These are phyloP conservation scores for Nematodospora valgi DNA, from an alignment of 805 yeast genomes.

Conservation along the genomic window DNA sequence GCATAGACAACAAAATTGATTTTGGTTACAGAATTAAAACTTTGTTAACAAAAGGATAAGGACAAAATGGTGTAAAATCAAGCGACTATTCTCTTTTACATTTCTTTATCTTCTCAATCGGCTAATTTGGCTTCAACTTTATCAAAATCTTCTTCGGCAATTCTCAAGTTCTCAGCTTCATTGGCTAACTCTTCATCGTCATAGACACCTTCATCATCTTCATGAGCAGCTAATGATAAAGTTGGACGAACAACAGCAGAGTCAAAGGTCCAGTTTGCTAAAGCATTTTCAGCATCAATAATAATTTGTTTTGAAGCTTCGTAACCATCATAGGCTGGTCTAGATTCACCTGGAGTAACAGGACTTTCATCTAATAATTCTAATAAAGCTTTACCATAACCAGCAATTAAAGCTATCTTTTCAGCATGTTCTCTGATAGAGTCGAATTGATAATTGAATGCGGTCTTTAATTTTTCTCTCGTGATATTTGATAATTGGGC, in stretches of 20 bases:
- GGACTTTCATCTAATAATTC: constrained; percentile 96
- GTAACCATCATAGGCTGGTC: constrained; percentile 97
- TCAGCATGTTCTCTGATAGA: constrained; percentile 93
- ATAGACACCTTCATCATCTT: constrained; percentile 30
- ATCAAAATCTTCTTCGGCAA: constrained; percentile 54
- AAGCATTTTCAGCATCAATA: constrained; percentile 92
- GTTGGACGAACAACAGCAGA: constrained; percentile 93
- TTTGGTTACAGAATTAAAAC: too few species aligned
- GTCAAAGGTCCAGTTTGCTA: constrained; percentile 96
- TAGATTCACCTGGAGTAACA: constrained; percentile 98
- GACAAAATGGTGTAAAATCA: too few species aligned
- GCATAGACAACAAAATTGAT: too few species aligned
- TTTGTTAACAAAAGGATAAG: too few species aligned
- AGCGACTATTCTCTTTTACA: constrained; percentile 1
- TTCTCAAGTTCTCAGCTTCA: constrained; percentile 42
- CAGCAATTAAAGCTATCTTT: constrained; percentile 95
- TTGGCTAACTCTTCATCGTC: constrained; percentile 43
- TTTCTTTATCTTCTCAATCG: constrained; percentile 14
- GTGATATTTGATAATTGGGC: constrained; percentile 98
- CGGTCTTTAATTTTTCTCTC: constrained; percentile 96
- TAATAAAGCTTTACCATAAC: constrained; percentile 95
- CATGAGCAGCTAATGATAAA: constrained; percentile 70
- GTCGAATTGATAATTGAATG: constrained; percentile 95
- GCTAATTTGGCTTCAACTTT: constrained; percentile 21
- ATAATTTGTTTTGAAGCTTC: constrained; percentile 98